Evolutionary conservation across 2,329 filamentous ascomycete genomes (phyloP).

Genomic region (Endoconidiophora polonica): DNA sequence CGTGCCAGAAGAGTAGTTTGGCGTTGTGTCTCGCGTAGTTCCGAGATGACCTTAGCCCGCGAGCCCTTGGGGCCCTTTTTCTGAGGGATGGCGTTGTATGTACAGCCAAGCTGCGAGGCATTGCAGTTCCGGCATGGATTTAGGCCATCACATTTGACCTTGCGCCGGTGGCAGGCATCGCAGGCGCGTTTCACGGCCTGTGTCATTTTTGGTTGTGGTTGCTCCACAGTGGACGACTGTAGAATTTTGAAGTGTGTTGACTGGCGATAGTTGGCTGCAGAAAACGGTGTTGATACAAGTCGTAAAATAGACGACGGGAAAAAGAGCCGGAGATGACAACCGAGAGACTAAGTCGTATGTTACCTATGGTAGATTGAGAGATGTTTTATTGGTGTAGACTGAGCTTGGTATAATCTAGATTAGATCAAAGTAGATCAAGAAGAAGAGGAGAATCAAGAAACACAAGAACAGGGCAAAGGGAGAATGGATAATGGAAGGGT

Average conservation of each 20-base stretch:
- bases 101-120: conserved; percentile 50
- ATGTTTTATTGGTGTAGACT: neutral
- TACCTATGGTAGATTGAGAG: neutral
- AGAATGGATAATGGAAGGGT: neutral
- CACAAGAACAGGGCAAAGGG: neutral
- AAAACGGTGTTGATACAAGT: neutral
- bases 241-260: neutral
- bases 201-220: conserved; percentile 23
- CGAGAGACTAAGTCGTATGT: neutral
- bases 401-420: neutral
- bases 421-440: neutral
- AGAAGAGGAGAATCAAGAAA: neutral
- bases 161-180: conserved; percentile 57
- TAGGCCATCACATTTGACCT: conserved; percentile 57
- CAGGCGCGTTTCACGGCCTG: conserved; percentile 46
- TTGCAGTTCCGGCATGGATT: conserved; percentile 57
- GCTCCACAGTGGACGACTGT: conserved; percentile 3
- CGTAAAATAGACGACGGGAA: neutral
- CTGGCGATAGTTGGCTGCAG: neutral
- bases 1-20: conserved; percentile 47
- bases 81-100: conserved; percentile 58
- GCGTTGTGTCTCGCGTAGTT: conserved; percentile 51
- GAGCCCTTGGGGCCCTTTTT: conserved; percentile 65
- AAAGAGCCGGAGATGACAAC: neutral
- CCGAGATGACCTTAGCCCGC: conserved; percentile 58